Evolutionary conservation across 2,329 filamentous ascomycete species (phyloP).

Genomic region (Rachicladosporium sp.): DNA sequence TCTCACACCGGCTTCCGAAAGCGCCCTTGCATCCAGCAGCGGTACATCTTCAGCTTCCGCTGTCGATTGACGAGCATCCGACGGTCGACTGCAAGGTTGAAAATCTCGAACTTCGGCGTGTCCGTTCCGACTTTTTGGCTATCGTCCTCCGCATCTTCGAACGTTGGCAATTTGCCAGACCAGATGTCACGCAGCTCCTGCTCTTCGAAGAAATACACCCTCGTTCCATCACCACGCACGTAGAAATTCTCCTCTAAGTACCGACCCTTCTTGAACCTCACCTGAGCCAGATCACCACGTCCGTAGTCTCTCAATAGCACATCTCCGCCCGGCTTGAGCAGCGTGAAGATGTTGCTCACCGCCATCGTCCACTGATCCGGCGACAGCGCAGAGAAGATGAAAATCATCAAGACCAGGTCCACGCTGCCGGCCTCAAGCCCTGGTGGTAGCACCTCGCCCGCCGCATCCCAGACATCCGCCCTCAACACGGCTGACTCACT

Average conservation of each 20-base stretch:
- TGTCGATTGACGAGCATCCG: constrained; percentile 87
- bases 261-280: constrained; percentile 88
- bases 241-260: constrained; percentile 98
- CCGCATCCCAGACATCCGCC: constrained; percentile 91
- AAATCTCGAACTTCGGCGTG: constrained; percentile 46
- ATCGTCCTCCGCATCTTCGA: constrained; percentile 11
- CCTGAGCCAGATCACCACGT: constrained; percentile 86
- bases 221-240: constrained; percentile 83
- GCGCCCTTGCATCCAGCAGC: constrained; percentile 84
- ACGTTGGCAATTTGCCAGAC: constrained; percentile 34
- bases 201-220: constrained; percentile 93
- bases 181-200: constrained; percentile 73
- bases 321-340: constrained; percentile 84
- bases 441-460: constrained; percentile 57
- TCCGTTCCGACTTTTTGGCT: constrained; percentile 6
- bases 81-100: constrained; percentile 72
- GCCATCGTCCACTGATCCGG: constrained; percentile 75
- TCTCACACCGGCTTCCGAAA: constrained; percentile 49
- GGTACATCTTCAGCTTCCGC: constrained; percentile 90
- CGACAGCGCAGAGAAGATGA: constrained; percentile 88
- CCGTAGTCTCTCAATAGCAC: constrained; percentile 96
- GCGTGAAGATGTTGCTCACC: constrained; percentile 64
- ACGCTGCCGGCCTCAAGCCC: constrained; percentile 66
- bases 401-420: constrained; percentile 87
- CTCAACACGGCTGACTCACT: constrained; percentile 46